A percentile compares a stretch with the other conserved stretches of the same genome.
These are phyloP conservation scores for Fusarium haematococcum DNA, from an alignment of 2,329 filamentous ascomycete genomes.

Conservation along the genomic window DNA sequence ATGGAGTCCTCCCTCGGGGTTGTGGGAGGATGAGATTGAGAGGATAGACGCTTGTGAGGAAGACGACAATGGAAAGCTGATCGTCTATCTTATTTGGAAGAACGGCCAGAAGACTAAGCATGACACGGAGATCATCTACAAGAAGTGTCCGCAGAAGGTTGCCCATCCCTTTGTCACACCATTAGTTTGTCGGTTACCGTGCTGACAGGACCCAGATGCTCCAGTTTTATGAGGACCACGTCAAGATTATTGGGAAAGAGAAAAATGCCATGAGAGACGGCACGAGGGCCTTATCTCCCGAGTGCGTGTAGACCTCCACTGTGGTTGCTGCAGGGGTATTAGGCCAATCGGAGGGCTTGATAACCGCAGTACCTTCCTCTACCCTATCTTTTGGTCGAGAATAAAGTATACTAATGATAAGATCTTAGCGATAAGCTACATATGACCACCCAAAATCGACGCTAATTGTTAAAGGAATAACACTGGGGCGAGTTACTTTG, in stretches of 20 bases:
- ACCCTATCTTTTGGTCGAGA: no score
- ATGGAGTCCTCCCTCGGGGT: slow-evolving; percentile 77
- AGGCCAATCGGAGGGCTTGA: no score
- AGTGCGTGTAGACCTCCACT: no score
- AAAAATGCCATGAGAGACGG: slow-evolving; percentile 5
- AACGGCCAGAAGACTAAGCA: slow-evolving; percentile 80
- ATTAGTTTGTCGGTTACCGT: background rate
- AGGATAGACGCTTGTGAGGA: slow-evolving; percentile 78
- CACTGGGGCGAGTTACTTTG: no score
- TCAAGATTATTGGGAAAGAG: slow-evolving; percentile 61
- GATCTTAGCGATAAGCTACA: no score
- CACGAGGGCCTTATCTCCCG: background rate
- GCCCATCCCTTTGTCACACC: slow-evolving; percentile 15
- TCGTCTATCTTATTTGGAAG: slow-evolving; percentile 79
- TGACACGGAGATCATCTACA: slow-evolving; percentile 73
- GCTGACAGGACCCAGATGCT: slow-evolving; percentile 60
- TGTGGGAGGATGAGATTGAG: slow-evolving; percentile 80
- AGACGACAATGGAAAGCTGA: slow-evolving; percentile 65
- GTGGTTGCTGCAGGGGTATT: no score
- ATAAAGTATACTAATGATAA: no score
- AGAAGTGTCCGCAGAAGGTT: slow-evolving; percentile 82
- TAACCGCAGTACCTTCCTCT: no score
- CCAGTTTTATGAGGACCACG: slow-evolving; percentile 68
- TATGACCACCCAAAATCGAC: no score
- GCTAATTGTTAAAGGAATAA: no score